Conservation (phyloP, 2,329 filamentous ascomycete species). For the Clarireedia homoeocarpa region DNA sequence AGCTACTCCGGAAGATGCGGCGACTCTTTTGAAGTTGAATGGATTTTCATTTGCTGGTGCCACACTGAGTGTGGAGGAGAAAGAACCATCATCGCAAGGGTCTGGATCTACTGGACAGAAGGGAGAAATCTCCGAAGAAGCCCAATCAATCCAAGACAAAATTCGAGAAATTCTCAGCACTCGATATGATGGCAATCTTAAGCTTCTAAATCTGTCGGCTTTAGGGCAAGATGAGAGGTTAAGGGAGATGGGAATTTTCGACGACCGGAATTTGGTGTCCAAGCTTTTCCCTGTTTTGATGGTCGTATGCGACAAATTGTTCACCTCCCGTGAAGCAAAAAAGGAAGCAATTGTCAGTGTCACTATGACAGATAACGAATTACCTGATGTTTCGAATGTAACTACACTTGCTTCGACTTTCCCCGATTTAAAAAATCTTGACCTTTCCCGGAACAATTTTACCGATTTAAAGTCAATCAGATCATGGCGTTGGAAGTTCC, state of each 20-base stretch:
- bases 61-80: slow-evolving; percentile 46
- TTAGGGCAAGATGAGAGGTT: slow-evolving; percentile 68
- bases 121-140: slow-evolving; percentile 40
- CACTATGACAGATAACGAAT: slow-evolving; percentile 71
- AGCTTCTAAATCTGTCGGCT: slow-evolving; percentile 75
- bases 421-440: slow-evolving; percentile 79
- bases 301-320: slow-evolving; percentile 72
- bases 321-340: slow-evolving; percentile 64
- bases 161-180: slow-evolving; percentile 64
- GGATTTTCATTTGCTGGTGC: slow-evolving; percentile 61
- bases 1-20: slow-evolving; percentile 55
- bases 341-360: slow-evolving; percentile 74
- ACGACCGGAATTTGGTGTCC: slow-evolving; percentile 51
- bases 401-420: slow-evolving; percentile 71
- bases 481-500: slow-evolving; percentile 74
- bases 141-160: slow-evolving; percentile 57
- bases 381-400: slow-evolving; percentile 64
- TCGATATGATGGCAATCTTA: slow-evolving; percentile 64
- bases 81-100: slow-evolving; percentile 14
- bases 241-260: slow-evolving; percentile 60
- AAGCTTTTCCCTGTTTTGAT: slow-evolving; percentile 93
- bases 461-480: slow-evolving; percentile 58
- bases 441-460: slow-evolving; percentile 79
- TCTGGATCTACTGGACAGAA: slow-evolving; percentile 30
- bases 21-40: slow-evolving; percentile 60